A percentile compares a stretch with the other conserved stretches of the same genome.
Evolutionary conservation across 2,329 filamentous ascomycete genomes (phyloP).

Genomic region (Aspergillus piperis): DNA sequence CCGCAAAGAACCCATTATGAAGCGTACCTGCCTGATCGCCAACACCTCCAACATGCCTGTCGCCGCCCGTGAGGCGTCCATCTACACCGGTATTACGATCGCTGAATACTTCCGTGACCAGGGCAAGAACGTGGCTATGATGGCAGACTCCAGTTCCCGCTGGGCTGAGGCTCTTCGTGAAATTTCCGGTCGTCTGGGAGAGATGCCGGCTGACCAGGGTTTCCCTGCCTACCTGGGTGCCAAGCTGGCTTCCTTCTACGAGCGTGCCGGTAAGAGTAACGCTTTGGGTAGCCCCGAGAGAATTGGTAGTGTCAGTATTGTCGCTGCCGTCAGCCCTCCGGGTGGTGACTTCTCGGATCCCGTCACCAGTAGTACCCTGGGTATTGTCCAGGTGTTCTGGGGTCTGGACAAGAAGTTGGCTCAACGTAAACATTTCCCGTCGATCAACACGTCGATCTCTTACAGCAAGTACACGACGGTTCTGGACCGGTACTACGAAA

Average conservation of each 20-base stretch:
- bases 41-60: constrained; percentile 99
- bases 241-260: constrained; percentile 98
- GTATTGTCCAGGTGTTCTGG: constrained; percentile 99
- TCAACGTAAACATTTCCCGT: constrained; percentile 98
- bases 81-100: constrained; percentile 94
- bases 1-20: constrained; percentile 98
- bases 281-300: constrained; percentile 86
- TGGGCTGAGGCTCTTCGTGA: constrained; percentile 99
- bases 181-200: constrained; percentile 95
- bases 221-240: constrained; percentile 97
- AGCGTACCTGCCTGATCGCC: constrained; percentile 96
- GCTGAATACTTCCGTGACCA: constrained; percentile 97
- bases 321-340: constrained; percentile 93
- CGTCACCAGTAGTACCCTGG: constrained; percentile 87
- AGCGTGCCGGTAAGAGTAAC: constrained; percentile 87
- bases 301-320: constrained; percentile 91
- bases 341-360: constrained; percentile 99
- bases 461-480: constrained; percentile 95
- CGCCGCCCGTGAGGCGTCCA: constrained; percentile 95
- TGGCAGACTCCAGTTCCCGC: constrained; percentile 96
- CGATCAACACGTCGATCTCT: constrained; percentile 89
- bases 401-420: constrained; percentile 99
- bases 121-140: constrained; percentile 98
- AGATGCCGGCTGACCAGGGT: constrained; percentile 99
- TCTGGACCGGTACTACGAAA: constrained; percentile 91